Conservation (phyloP, 495 filamentous ascomycete species). For the Xylaria intraflava region DNA sequence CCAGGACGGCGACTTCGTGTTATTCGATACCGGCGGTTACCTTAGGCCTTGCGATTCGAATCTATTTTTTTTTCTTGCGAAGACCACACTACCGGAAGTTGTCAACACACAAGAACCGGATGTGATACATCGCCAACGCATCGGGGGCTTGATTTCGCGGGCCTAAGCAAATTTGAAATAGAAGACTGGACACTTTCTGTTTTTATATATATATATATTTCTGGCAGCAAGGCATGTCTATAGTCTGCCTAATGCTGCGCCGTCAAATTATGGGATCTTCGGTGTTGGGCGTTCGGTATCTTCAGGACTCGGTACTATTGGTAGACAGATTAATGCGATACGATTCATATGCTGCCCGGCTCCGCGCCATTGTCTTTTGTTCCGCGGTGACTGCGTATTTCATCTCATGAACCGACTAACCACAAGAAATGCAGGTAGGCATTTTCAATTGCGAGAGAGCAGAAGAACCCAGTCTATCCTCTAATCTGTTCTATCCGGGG, state of each 20-base stretch:
- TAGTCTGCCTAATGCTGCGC: not conserved
- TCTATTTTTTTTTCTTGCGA: no score
- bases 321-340: slow-evolving; percentile 7
- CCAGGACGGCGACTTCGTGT: no score
- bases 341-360: not conserved
- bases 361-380: not conserved
- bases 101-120: no score
- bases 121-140: no score
- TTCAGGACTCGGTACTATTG: not conserved
- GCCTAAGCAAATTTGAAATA: no score
- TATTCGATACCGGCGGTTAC: no score
- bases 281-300: slow-evolving; percentile 3
- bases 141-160: no score
- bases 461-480: not conserved
- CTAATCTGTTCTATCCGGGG: not conserved
- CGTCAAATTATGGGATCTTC: no score
- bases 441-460: not conserved
- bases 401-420: not conserved
- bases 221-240: not conserved
- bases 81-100: no score
- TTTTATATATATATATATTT: no score
- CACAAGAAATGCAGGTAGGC: not conserved
- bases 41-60: no score
- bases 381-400: not conserved
- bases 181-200: no score